Conservation (phyloP, 345 rosid species). For the Gossypium stocksii region DNA sequence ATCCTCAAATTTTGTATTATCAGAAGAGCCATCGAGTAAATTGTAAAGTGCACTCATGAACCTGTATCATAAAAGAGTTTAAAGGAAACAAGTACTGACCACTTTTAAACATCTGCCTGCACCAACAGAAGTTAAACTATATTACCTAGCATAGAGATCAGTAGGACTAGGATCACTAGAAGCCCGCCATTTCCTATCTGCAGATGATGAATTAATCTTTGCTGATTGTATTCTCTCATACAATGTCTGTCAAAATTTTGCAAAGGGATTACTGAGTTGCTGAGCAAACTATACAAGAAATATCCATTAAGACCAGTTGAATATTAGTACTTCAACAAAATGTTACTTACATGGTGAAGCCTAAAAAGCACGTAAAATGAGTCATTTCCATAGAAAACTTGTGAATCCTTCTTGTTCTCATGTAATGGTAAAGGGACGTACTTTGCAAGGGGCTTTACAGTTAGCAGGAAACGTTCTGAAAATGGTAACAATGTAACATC, state of each 20-base stretch:
- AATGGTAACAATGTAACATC: slow-evolving; percentile 54
- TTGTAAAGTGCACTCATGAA: slow-evolving; percentile 88
- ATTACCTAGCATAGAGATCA: slow-evolving; percentile 83
- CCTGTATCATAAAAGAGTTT: slow-evolving; percentile 35
- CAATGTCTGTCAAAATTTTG: slow-evolving; percentile 47
- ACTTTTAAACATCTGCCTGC: neutral
- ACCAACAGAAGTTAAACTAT: slow-evolving; percentile 8
- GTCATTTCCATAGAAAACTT: slow-evolving; percentile 89
- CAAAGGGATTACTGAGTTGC: slow-evolving; percentile 11
- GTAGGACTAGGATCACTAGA: slow-evolving; percentile 59
- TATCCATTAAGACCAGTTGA: slow-evolving; percentile 6
- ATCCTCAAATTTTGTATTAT: slow-evolving; percentile 90
- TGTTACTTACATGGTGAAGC: slow-evolving; percentile 83
- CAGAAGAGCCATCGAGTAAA: slow-evolving; percentile 90
- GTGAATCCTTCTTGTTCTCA: slow-evolving; percentile 47
- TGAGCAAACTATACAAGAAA: slow-evolving; percentile 5
- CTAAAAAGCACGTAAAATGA: slow-evolving; percentile 86
- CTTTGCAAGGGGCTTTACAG: slow-evolving; percentile 85
- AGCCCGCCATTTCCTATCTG: slow-evolving; percentile 86
- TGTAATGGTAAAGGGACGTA: slow-evolving; percentile 49
- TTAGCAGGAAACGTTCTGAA: slow-evolving; percentile 62
- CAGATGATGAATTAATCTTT: slow-evolving; percentile 78
- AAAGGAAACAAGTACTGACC: slow-evolving; percentile 10
- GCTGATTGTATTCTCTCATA: slow-evolving; percentile 91
- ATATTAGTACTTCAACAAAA: neutral